Conservation (phyloP, 2,329 filamentous ascomycete genomes). For the Ascosphaera aggregata region DNA sequence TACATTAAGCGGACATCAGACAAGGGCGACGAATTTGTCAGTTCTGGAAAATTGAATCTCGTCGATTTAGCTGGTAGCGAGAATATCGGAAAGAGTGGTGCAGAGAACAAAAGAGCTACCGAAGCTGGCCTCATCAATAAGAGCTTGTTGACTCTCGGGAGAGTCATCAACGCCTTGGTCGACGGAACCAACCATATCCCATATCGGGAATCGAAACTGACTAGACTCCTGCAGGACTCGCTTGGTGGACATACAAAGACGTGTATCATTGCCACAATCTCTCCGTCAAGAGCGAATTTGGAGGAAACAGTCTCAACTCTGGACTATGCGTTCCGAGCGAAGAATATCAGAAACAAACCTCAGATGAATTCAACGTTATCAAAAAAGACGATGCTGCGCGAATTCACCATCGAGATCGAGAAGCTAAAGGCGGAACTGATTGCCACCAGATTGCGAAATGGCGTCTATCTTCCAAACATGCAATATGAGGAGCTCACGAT, state of each 20-base stretch:
- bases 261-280: constrained; percentile 94
- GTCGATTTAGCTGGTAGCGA: constrained; percentile 95
- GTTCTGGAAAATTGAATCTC: constrained; percentile 80
- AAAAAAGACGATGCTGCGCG: constrained; percentile 75
- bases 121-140: constrained; percentile 98
- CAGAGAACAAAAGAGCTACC: constrained; percentile 89
- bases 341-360: constrained; percentile 96
- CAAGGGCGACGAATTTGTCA: constrained; percentile 71
- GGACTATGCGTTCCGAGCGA: constrained; percentile 92
- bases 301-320: constrained; percentile 97
- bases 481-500: constrained; percentile 77
- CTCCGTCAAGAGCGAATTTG: constrained; percentile 79
- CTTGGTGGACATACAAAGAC: constrained; percentile 90
- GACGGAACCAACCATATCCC: constrained; percentile 81
- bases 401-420: constrained; percentile 84
- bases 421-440: constrained; percentile 87
- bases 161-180: constrained; percentile 93
- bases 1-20: constrained; percentile 65
- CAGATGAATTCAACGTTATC: constrained; percentile 81
- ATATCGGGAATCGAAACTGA: constrained; percentile 83
- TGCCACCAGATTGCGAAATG: constrained; percentile 76
- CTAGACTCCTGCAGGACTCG: constrained; percentile 83
- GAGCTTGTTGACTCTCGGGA: constrained; percentile 76
- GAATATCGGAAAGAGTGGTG: constrained; percentile 90
- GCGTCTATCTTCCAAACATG: constrained; percentile 79